Evolutionary conservation across 2,329 filamentous ascomycete genomes (phyloP).

Genomic region (Microdochium trichocladiopsis): DNA sequence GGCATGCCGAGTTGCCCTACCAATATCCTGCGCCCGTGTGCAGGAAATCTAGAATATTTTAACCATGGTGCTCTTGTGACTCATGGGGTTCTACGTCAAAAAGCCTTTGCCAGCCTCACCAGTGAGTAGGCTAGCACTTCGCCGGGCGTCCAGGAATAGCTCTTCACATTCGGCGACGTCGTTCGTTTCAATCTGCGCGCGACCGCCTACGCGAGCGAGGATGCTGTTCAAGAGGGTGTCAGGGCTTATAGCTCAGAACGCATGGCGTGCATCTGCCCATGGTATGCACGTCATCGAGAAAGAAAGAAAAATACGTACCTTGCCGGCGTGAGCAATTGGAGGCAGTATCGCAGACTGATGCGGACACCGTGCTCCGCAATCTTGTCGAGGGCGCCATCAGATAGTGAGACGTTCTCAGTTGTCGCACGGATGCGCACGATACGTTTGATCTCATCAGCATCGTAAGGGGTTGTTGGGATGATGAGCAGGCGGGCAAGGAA

Average conservation of each 20-base stretch:
- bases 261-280: too few species aligned
- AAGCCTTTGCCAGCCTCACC: conserved; percentile 58
- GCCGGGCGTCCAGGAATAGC: conserved; percentile 74
- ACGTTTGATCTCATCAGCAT: conserved; percentile 80
- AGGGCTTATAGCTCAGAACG: too few species aligned
- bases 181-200: conserved; percentile 66
- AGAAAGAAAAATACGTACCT: conserved; percentile 41
- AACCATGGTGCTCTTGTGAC: neutral
- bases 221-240: conserved; percentile 47
- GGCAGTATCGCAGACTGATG: conserved; percentile 85
- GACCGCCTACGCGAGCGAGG: conserved; percentile 77
- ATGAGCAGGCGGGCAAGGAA: conserved; percentile 92
- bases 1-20: neutral
- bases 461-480: conserved; percentile 88
- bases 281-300: too few species aligned
- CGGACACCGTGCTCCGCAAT: conserved; percentile 80
- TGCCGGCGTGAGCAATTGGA: conserved; percentile 84
- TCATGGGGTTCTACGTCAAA: conserved; percentile 41
- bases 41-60: neutral
- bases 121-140: conserved; percentile 64
- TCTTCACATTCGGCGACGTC: conserved; percentile 79
- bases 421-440: conserved; percentile 82
- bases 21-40: neutral
- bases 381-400: conserved; percentile 78
- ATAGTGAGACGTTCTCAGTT: conserved; percentile 73